Percentiles rank a stretch among this genome's conserved stretches.
These are phyloP conservation scores for Leccinum imitatum DNA, from an alignment of 768 basidiomycete species.

Conservation along the genomic window DNA sequence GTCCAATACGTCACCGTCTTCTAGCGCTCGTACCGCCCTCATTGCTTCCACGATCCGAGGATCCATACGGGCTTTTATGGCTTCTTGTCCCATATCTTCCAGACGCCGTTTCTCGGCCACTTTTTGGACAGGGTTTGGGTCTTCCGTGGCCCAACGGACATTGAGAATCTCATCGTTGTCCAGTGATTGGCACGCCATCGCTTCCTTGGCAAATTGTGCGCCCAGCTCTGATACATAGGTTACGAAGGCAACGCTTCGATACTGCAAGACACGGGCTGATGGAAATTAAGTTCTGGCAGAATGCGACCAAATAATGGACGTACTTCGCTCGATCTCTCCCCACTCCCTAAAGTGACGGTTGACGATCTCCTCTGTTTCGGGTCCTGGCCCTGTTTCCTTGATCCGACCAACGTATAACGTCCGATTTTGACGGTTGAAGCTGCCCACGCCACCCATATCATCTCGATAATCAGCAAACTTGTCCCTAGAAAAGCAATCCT, in stretches of 20 bases:
- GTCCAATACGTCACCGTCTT: constrained; percentile 62
- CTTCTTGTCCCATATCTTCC: constrained; percentile 82
- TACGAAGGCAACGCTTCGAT: constrained; percentile 95
- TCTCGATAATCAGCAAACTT: constrained; percentile 97
- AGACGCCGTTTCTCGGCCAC: constrained; percentile 81
- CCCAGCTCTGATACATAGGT: constrained; percentile 84
- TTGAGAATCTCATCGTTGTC: constrained; percentile 98
- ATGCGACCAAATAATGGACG: constrained; percentile 31
- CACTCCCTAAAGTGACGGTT: constrained; percentile 92
- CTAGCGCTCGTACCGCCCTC: constrained; percentile 80
- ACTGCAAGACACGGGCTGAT: constrained; percentile 85
- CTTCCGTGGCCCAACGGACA: constrained; percentile 98
- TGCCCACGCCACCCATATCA: constrained; percentile 99
- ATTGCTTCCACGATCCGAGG: constrained; percentile 88
- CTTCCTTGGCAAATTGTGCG: constrained; percentile 96
- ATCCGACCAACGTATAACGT: constrained; percentile 95
- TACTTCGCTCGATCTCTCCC: constrained; percentile 91
- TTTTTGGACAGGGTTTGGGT: constrained; percentile 92
- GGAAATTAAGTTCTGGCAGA: constrained; percentile 13
- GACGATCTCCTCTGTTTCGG: constrained; percentile 91
- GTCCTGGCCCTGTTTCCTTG: constrained; percentile 84
- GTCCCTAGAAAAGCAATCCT: constrained; percentile 96
- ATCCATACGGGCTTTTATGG: constrained; percentile 83
- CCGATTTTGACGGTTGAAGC: constrained; percentile 90
- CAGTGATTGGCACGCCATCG: constrained; percentile 97